Base-by-base conservation (phyloP, 2,329 filamentous ascomycete species). In the Pseudopyricularia javanii region DNA sequence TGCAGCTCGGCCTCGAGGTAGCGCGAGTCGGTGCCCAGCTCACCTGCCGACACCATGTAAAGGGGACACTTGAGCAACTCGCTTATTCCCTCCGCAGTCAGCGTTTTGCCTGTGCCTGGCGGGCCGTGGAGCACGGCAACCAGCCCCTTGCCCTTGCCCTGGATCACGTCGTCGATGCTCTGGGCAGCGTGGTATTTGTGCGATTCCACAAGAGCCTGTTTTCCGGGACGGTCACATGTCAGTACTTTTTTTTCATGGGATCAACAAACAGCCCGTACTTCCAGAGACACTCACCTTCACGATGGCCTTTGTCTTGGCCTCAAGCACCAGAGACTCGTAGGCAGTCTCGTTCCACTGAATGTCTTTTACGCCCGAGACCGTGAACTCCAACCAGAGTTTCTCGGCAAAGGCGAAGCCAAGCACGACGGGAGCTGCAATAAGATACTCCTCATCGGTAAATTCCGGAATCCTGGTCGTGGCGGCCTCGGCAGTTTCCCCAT, bases 361-460 rank as follows among this genome's bases (percentile, higher is more conserved):
- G 4, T 94, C 86, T 47, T 80, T 78, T 56, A 95, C 78, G 1
- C 84, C 83, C 0, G 85, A 87, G 20, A 96, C 83, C 0, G 82
- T 83, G 60, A 95, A 89, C 64, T 95, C 88, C 0, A 95, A 77
- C 91, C 90, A 96, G 9, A 88, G 74, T 68, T 95, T 95, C 67
- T 95, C 88, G 1, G 80, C 82, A 64, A 95, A 94, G 1, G 88
- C 81, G 60, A 95, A 95, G 0, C 90, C 91, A 2, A 94, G 76
- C 0, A 95, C 87, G 0, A 94, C 83, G 0, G 90, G 86, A 2
- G 87, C 91, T 2, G 89, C 83, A 49, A 94, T 84, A 6, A 95
- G 72, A 24, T 93, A 84, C 59, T 95, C 87, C 56, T 94, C 88
- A 49, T 93, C 87, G 0, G 78, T 86, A 64, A 93, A 91, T 20